phyloP scores from a whole-genome alignment of 1,284 basidiomycete species.

The Sporisorium sorghi region DNA sequence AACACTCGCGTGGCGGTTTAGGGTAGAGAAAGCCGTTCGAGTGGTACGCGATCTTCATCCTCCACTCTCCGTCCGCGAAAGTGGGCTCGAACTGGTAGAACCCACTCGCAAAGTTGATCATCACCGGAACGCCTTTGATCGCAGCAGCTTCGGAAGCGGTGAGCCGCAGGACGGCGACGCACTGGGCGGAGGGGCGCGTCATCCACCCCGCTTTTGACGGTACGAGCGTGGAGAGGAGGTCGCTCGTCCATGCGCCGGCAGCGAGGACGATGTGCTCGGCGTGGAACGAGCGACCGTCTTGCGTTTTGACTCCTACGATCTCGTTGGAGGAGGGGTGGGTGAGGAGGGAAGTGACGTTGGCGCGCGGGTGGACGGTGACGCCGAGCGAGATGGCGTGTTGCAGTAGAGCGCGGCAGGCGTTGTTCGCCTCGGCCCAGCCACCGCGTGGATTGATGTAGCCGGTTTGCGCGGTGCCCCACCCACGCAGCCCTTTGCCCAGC shows the following conservation, averaged over 20 bases:
- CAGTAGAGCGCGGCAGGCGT: conserved; percentile 76
- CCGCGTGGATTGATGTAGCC: conserved; percentile 82
- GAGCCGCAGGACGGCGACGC: conserved; percentile 80
- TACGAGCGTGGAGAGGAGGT: conserved; percentile 73
- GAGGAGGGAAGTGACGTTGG: conserved; percentile 72
- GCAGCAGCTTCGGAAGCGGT: conserved; percentile 76
- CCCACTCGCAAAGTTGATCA: conserved; percentile 75
- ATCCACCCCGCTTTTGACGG: conserved; percentile 34
- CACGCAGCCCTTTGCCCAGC: conserved; percentile 25
- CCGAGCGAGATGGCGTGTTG: conserved; percentile 75
- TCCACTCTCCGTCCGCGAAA: conserved; percentile 66
- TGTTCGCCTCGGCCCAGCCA: conserved; percentile 85
- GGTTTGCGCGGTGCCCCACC: conserved; percentile 41
- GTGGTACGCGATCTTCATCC: conserved; percentile 80
- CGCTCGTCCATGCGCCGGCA: conserved; percentile 84
- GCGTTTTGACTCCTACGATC: conserved; percentile 77
- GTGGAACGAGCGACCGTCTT: conserved; percentile 74
- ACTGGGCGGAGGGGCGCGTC: conserved; percentile 72
- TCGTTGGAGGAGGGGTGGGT: conserved; percentile 69
- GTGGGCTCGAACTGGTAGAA: conserved; percentile 74
- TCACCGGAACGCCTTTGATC: conserved; percentile 78
- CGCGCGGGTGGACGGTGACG: conserved; percentile 75
- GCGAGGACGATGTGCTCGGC: conserved; percentile 78
- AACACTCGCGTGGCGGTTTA: conserved; percentile 56
- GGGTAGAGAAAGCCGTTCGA: conserved; percentile 75